These are phyloP conservation scores for Phytophthora citricola DNA, from an alignment of 352 stramenopile species.

Conservation along the genomic window DNA sequence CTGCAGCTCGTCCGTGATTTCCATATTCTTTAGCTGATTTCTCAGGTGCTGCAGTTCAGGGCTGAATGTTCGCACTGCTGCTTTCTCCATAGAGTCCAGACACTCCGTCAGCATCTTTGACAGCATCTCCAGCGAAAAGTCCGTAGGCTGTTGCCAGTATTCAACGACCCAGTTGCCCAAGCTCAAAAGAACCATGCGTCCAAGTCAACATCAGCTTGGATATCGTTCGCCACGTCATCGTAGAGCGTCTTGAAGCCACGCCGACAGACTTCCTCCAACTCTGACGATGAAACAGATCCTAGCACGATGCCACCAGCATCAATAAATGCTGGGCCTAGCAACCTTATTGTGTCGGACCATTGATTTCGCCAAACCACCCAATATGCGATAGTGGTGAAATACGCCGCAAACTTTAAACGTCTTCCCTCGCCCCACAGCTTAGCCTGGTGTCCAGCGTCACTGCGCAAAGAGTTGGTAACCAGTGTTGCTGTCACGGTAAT, in stretches of 20 bases:
- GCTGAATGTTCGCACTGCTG: conserved; percentile 55
- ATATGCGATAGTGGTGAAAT: conserved; percentile 61
- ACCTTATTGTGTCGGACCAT: conserved; percentile 49
- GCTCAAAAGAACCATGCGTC: conserved; percentile 77
- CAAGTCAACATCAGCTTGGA: conserved; percentile 70
- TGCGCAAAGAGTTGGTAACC: conserved; percentile 44
- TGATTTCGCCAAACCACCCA: conserved; percentile 67
- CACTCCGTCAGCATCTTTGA: conserved; percentile 63
- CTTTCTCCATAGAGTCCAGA: conserved; percentile 61
- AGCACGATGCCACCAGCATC: conserved; percentile 73
- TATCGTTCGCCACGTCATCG: conserved; percentile 51
- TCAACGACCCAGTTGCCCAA: conserved; percentile 76
- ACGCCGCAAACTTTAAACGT: conserved; percentile 70
- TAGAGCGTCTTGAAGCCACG: conserved; percentile 59
- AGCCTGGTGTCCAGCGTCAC: conserved; percentile 31
- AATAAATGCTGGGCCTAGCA: conserved; percentile 67
- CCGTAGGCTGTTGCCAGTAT: conserved; percentile 83
- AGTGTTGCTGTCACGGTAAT: conserved; percentile 40
- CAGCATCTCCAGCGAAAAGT: conserved; percentile 81
- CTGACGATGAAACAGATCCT: conserved; percentile 48
- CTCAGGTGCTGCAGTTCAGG: conserved; percentile 61
- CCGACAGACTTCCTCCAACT: conserved; percentile 49
- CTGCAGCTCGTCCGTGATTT: conserved; percentile 53
- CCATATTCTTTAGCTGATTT: conserved; percentile 51
- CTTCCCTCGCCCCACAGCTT: conserved; percentile 73